Conservation (phyloP, 228 moss, liverwort and hornwort species). For the Sphagnum magellanicum region DNA sequence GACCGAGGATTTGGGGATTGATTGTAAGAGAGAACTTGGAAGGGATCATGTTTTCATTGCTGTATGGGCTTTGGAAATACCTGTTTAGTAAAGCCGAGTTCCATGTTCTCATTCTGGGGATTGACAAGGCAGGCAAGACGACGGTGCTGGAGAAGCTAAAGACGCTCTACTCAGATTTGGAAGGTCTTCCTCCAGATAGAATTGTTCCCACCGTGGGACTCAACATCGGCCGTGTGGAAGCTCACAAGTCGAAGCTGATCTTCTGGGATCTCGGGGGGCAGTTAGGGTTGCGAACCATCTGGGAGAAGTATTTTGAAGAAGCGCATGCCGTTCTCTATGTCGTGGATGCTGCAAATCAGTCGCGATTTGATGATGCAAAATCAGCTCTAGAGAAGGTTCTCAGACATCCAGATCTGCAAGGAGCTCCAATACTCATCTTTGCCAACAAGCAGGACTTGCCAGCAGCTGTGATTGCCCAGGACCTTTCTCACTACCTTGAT, state of each 20-base stretch:
- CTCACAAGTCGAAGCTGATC: constrained; percentile 90
- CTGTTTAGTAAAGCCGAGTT: constrained; percentile 99
- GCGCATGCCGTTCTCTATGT: constrained; percentile 97
- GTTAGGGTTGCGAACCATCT: constrained; percentile 89
- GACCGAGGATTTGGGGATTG: no score
- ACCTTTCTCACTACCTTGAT: constrained; percentile 59
- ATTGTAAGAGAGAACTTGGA: constrained; percentile 1
- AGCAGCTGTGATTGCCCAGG: constrained; percentile 75
- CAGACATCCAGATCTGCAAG: constrained; percentile 85
- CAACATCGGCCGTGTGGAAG: constrained; percentile 94
- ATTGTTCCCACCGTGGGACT: constrained; percentile 97
- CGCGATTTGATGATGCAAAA: constrained; percentile 82
- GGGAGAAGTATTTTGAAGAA: constrained; percentile 99
- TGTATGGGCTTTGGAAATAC: constrained; percentile 97
- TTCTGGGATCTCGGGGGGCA: constrained; percentile 99
- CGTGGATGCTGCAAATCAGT: constrained; percentile 75
- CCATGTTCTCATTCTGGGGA: constrained; percentile 98
- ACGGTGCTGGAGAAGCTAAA: constrained; percentile 96
- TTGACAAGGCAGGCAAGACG: constrained; percentile 99
- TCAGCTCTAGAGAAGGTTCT: constrained; percentile 93
- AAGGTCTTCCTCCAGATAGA: constrained; percentile 93
- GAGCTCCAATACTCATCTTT: constrained; percentile 85
- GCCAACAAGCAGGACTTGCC: constrained; percentile 95
- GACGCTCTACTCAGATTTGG: constrained; percentile 88
- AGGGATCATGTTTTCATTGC: constrained; percentile 87